Evolutionary conservation across 306 rosid species (phyloP), one percentile per base, ranked within the genome.

Genomic region (Echinosophora koreensis): DNA sequence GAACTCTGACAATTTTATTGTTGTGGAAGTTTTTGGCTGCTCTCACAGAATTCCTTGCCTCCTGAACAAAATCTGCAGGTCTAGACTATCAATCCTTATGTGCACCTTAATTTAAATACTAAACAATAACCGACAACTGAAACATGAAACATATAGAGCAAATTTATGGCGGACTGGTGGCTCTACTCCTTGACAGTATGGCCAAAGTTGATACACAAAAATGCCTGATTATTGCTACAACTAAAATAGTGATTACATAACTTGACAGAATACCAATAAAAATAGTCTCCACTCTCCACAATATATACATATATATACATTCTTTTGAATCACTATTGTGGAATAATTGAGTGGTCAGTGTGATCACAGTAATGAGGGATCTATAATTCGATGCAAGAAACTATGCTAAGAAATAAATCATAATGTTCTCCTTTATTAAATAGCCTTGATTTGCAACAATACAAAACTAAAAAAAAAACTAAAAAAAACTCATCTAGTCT

Each of bases 11-110:
- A 73, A 84, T 47, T 78, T 87, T 84, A 78, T 89, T 90, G 83
- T 86, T 85, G 87, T 75, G 83, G 62, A 94, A 90, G 80, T 79
- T 86, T 73, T 71, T 82, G 61, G 94, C 87, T 66, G 96, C 88
- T 83, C 81, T 92, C 93, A 92, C 97, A 32, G 96, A 87, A 84
- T 92, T 94, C 84, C 84, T 85, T 69, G 93, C 97, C 87, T 94
- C 98, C 77, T 92, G 88, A 70, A 92, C 75, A 80, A 94, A 94
- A 74, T 94, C 98, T 94, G 92, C 57, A 61, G 28, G 80, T 61
- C 60, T 18, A 67, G 59, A 16, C 22, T 79, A 10, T 63, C 30
- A 39, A 65, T 69, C 42, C 27, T 60, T 65, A 15, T 28, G 35
- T 60, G 44, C 28, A 17, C 35, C 18, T 67, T 32, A 39, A 5